Percentiles rank a stretch among this genome's conserved stretches.
Conservation (phyloP, 2,329 filamentous ascomycete species). For the Verticillium albo-atrum region DNA sequence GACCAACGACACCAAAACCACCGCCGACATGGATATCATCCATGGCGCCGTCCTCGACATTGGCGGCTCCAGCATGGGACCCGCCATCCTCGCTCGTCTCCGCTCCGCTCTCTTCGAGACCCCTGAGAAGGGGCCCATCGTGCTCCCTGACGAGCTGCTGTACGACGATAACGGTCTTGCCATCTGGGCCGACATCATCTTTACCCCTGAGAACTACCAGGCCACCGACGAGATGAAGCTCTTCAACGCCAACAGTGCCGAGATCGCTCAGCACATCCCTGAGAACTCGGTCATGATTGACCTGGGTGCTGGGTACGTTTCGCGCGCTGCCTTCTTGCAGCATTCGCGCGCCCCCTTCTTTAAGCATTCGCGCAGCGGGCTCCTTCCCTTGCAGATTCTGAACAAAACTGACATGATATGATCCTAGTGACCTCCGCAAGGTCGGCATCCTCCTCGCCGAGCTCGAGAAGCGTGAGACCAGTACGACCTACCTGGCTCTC, state of each 20-base stretch:
- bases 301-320: constrained; percentile 35
- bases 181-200: constrained; percentile 38
- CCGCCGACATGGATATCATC: constrained; percentile 3
- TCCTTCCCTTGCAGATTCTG: not conserved
- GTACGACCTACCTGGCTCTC: constrained; percentile 31
- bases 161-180: constrained; percentile 31
- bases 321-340: no score
- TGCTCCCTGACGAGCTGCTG: constrained; percentile 33
- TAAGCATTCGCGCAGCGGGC: no score
- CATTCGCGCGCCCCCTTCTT: no score
- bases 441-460: constrained; percentile 30
- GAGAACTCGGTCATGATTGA: constrained; percentile 30
- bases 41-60: constrained; percentile 33
- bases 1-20: no score
- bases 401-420: not conserved
- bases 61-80: constrained; percentile 28
- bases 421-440: constrained; percentile 34
- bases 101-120: constrained; percentile 18
- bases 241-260: constrained; percentile 27
- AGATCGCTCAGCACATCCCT: constrained; percentile 25
- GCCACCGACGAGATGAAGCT: constrained; percentile 33
- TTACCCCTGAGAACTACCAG: constrained; percentile 33
- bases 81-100: constrained; percentile 21
- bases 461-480: constrained; percentile 23
- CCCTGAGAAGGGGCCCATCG: constrained; percentile 19